Base-by-base conservation (phyloP, 2,329 filamentous ascomycete species). In the Colletotrichum sp. region DNA sequence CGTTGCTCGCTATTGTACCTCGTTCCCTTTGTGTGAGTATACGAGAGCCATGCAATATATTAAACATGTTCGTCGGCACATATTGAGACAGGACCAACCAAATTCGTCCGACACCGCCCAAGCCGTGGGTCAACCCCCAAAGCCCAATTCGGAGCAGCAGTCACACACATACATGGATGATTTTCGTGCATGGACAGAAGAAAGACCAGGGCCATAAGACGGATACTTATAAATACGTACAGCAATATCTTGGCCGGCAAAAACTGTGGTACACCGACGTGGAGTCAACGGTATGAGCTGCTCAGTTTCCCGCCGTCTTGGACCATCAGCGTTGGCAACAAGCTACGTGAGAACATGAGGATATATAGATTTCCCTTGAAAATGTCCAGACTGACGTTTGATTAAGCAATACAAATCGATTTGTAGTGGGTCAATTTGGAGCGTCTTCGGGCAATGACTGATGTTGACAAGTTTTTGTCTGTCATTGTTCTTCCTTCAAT, bases 331-430 rank as follows among this genome's bases (percentile, higher is more conserved):
- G 3, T 13, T 3, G 10, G n/a, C 44, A 8, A 52, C 2, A 18
- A 21, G 44, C 12, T 52, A 4, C n/a, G 2, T 4, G 10, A 52
- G n/a, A 0, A 21, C 12, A 13, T 5, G 2, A 8, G 12, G 0
- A 21, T 6, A 52, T 49, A 49, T 4, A 3, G 1, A 49, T 0
- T n/a, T 0, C 9, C 5, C 36, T 16, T 18, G 36, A 18, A 44
- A 18, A 44, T n/a, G 4, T n/a, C 8, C 36, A 8, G 16, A 44
- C 16, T 44, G 36, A 18, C 5, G 16, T 10, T 44, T 44, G 36
- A 44, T 2, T 44, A 18, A 18, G 8, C 36, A 44, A 44, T 18
- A 1, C 36, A 44, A 18, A 44, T 44, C 8, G 5, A 44, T 8
- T 44, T 44, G 16, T 44, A 44, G 16, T 44, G 1, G 8, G 36